These are phyloP conservation scores for Solanum pimpinellifolium DNA, from an alignment of 257 asterid genomes.

Conservation along the genomic window DNA sequence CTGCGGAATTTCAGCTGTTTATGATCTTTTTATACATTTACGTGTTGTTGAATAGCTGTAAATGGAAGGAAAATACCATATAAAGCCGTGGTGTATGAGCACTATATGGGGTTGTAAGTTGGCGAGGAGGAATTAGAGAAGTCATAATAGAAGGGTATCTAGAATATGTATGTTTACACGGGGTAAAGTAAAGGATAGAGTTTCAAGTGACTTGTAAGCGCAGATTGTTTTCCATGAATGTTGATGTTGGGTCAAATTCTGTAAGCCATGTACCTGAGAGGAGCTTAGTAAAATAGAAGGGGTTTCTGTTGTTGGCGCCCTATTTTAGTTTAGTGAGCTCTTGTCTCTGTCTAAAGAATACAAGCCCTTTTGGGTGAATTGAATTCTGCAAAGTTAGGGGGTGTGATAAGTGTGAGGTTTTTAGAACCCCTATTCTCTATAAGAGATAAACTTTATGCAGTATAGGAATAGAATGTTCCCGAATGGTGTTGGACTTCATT, in stretches of 20 bases:
- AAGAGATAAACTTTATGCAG: not conserved
- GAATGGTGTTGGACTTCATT: not conserved
- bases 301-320: not conserved
- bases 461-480: not conserved
- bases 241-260: not conserved
- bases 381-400: not conserved
- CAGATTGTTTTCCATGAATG: not conserved
- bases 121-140: not conserved
- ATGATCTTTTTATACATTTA: not conserved
- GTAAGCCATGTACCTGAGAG: not conserved
- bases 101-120: not conserved
- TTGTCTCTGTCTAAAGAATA: rapidly evolving
- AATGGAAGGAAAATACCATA: not conserved
- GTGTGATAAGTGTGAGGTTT: not conserved
- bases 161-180: not conserved
- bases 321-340: not conserved
- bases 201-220: not conserved
- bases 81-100: not conserved
- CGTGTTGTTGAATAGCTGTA: not conserved
- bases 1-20: not conserved
- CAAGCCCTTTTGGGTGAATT: not conserved
- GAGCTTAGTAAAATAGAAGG: not conserved
- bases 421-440: not conserved
- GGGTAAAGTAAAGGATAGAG: not conserved
- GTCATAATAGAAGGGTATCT: not conserved